Evolutionary conservation across 176 grass and related monocot genomes (phyloP).

Genomic region (Olyra latifolia): DNA sequence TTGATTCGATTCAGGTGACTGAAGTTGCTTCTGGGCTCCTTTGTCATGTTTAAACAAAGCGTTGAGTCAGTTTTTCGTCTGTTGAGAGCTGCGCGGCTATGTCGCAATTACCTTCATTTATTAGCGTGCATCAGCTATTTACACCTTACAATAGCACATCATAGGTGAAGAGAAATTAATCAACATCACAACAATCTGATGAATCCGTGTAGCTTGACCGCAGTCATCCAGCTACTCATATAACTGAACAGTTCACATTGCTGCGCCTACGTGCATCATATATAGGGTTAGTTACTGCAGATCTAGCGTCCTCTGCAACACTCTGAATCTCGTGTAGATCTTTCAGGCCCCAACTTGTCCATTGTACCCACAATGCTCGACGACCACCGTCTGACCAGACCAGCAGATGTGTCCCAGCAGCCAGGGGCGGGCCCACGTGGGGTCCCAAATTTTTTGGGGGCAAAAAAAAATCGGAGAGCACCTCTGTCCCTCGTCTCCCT

Average conservation of each 20-base stretch:
- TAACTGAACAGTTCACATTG: background rate
- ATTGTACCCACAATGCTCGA: background rate
- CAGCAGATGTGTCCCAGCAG: background rate
- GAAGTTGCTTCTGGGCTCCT: background rate
- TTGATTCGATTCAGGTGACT: background rate
- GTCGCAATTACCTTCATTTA: background rate
- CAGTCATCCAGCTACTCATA: background rate
- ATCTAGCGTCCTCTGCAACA: conserved; percentile 2
- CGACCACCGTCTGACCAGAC: background rate
- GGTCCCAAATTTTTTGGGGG: too few relatives aligned
- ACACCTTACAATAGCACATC: background rate
- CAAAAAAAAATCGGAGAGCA: too few relatives aligned
- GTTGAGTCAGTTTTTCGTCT: background rate
- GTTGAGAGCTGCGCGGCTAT: background rate
- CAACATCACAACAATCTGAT: background rate
- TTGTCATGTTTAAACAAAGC: background rate
- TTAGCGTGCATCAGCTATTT: background rate
- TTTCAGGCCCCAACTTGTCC: background rate
- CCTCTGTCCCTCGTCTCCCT: too few relatives aligned
- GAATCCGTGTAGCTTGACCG: background rate
- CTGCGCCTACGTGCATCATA: background rate
- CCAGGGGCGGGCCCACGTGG: too few relatives aligned
- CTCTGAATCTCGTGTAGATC: conserved; percentile 21
- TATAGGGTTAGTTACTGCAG: background rate
- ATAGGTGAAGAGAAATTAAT: background rate